Evolutionary conservation across 75 land plant genomes (phyloP), one percentile per base, ranked within the genome.

Genomic region (Pinus tabuliformis): DNA sequence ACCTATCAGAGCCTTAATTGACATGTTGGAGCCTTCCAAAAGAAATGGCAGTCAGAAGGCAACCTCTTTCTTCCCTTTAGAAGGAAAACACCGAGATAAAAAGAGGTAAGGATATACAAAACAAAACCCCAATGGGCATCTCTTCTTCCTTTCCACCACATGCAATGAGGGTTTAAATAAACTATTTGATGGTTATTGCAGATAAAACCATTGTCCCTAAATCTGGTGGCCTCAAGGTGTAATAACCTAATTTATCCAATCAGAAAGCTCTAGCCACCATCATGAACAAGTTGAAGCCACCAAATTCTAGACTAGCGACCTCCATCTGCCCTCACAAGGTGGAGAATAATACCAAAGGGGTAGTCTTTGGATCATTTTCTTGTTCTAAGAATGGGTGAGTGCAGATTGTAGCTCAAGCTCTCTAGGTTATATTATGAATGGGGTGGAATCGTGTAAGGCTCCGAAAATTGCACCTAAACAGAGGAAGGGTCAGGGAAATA

Each of bases 231-330:
- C 39, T 64, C 20, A 64, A 36, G 39, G 68, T 5, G 68, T 42
- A 75, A 20, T 33, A 61, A 68, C n/a, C 42, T 28, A 33, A 21
- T 76, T 49, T 18, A 28, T 8, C 63, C 5, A 60, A 78, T 18
- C 57, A 61, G 2, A 78, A 71, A 73, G 56, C 54, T 28, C 79
- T 78, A 6, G 58, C 79, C 22, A 78, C 72, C 73, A 78, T 78
- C 21, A 78, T 62, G 9, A 78, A 78, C n/a, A 75, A 72, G 13
- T 18, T 72, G 18, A 75, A 73, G 16, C 57, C 57, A 3, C 76
- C 79, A 49, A 78, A 57, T 9, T 28, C 24, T n/a, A 28, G 42
- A 3, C 17, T 37, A 13, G 26, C 63, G 9, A 26, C 71, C 20
- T 28, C 26, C 13, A 60, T 5, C 21, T 17, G 7, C 30, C 30